A percentile compares a stretch with the other conserved stretches of the same genome.
Evolutionary conservation across 1,139 yeast species (phyloP).

Genomic region (Taiozyma onychis): DNA sequence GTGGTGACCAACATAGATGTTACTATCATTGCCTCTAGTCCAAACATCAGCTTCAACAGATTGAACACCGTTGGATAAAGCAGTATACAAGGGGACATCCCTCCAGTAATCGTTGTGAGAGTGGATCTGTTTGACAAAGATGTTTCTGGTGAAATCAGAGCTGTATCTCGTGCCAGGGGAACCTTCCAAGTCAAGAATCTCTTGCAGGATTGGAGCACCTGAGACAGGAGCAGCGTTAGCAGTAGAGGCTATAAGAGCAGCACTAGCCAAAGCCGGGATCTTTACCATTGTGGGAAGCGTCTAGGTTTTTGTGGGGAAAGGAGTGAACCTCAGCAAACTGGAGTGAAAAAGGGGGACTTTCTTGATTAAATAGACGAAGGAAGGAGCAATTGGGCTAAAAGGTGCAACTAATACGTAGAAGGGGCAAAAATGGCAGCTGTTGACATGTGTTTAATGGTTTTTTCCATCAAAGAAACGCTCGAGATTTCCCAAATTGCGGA

Average conservation of each 20-base stretch:
- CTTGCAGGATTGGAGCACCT: conserved; percentile 15
- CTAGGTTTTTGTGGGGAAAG: neutral
- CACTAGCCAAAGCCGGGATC: neutral
- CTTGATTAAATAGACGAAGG: neutral
- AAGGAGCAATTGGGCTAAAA: neutral
- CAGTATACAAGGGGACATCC: conserved; percentile 53
- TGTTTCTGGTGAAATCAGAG: conserved; percentile 20
- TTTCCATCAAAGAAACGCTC: neutral
- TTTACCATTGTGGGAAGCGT: neutral
- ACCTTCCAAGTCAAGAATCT: conserved; percentile 6
- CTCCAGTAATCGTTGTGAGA: conserved; percentile 83
- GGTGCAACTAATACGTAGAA: neutral
- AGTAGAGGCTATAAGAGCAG: neutral
- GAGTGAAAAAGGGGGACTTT: neutral
- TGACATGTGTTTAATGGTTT: neutral
- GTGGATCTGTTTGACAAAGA: conserved; percentile 36
- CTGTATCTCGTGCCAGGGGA: conserved; percentile 12
- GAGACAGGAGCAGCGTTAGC: neutral
- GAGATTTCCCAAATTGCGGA: neutral
- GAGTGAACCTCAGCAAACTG: neutral
- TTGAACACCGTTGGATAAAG: conserved; percentile 52
- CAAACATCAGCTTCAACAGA: conserved; percentile 76
- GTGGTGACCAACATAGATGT: conserved; percentile 66
- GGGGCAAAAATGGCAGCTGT: neutral
- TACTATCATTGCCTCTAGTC: conserved; percentile 33